Conservation (phyloP, 2,329 filamentous ascomycete species). For the Trichoderma pleuroti region DNA sequence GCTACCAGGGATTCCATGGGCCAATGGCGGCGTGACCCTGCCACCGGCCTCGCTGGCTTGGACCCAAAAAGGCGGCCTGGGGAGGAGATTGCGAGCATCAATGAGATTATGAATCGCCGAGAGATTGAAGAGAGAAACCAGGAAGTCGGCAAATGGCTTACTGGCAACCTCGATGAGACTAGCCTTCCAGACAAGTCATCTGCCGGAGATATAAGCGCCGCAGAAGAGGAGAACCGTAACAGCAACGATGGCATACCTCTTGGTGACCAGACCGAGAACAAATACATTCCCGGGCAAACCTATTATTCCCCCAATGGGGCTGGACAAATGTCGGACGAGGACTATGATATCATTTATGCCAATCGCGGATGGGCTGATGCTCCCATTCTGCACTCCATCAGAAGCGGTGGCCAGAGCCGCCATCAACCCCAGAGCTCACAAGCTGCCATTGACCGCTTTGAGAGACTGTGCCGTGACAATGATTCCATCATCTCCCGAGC, state of each 20-base stretch:
- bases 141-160: slow-evolving; percentile 51
- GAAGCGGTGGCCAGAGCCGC: slow-evolving; percentile 27
- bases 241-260: slow-evolving; percentile 44
- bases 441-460: slow-evolving; percentile 51
- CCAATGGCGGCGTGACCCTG: slow-evolving; percentile 39
- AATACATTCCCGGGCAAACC: slow-evolving; percentile 45
- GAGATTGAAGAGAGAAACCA: slow-evolving; percentile 46
- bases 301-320: slow-evolving; percentile 44
- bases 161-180: slow-evolving; percentile 31
- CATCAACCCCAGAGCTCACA: slow-evolving; percentile 51
- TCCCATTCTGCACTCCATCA: slow-evolving; percentile 47
- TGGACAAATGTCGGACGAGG: slow-evolving; percentile 43
- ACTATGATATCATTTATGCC: slow-evolving; percentile 49
- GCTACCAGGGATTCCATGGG: slow-evolving; percentile 39
- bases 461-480: slow-evolving; percentile 51
- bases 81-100: slow-evolving; percentile 46
- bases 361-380: slow-evolving; percentile 49
- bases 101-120: slow-evolving; percentile 44
- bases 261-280: slow-evolving; percentile 49
- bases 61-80: slow-evolving; percentile 45
- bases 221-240: slow-evolving; percentile 26
- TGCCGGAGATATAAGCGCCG: slow-evolving; percentile 24
- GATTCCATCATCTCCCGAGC: slow-evolving; percentile 59
- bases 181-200: slow-evolving; percentile 27
- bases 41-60: slow-evolving; percentile 44